Percentiles rank a stretch among this genome's conserved stretches.
These are phyloP conservation scores for Euptelea pleiosperma DNA, from an alignment of 164 flowering plant genomes.

Conservation along the genomic window DNA sequence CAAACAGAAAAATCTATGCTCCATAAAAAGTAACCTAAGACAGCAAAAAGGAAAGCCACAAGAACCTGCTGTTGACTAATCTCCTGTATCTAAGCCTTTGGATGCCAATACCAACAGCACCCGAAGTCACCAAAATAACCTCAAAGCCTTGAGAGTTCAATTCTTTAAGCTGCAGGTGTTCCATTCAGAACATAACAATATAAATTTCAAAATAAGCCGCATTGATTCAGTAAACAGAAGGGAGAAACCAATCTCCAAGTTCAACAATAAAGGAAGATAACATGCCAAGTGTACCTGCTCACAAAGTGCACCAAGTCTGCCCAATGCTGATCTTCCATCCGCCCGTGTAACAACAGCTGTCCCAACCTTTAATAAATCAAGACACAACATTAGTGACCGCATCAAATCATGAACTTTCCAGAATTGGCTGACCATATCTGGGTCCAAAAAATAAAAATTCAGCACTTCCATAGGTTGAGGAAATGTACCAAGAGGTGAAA, in stretches of 20 bases:
- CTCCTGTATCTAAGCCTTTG: conserved; percentile 85
- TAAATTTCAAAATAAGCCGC: too few relatives aligned
- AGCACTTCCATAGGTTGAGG: too few relatives aligned
- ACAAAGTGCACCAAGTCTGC: conserved; percentile 89
- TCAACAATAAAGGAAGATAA: not conserved
- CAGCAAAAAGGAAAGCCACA: too few relatives aligned
- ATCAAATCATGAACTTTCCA: too few relatives aligned
- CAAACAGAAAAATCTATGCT: too few relatives aligned
- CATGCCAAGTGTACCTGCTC: conserved; percentile 58
- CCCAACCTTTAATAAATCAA: conserved; percentile 58
- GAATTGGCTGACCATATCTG: too few relatives aligned
- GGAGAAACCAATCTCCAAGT: too few relatives aligned
- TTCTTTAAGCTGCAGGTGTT: conserved; percentile 65
- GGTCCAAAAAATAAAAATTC: too few relatives aligned
- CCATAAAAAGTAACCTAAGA: too few relatives aligned
- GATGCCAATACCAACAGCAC: conserved; percentile 96
- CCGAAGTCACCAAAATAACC: conserved; percentile 90
- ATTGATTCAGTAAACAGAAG: too few relatives aligned
- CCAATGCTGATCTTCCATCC: conserved; percentile 85
- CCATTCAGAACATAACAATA: not conserved
- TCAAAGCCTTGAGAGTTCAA: conserved; percentile 70
- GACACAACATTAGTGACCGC: conserved; percentile 18
- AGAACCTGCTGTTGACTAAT: conserved; percentile 87
- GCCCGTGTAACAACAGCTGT: conserved; percentile 81
- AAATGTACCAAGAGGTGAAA: too few relatives aligned